phyloP scores from a whole-genome alignment of 352 stramenopile genomes.

The Pythium pyrilobum region DNA sequence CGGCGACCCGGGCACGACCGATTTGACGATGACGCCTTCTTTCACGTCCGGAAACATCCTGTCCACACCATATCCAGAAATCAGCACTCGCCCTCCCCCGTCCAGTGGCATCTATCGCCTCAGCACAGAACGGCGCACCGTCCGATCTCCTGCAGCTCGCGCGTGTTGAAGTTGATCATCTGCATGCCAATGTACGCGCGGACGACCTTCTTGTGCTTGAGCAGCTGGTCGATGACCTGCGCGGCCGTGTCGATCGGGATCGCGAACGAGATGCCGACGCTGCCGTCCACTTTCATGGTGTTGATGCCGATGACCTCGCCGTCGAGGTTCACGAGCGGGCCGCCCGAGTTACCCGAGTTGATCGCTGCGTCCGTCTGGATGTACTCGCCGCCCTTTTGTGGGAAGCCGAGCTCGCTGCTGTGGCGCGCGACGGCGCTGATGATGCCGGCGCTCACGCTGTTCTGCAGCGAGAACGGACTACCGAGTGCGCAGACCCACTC shows the following conservation, averaged over 20 bases:
- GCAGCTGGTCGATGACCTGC: conserved; percentile 88
- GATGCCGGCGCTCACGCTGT: conserved; percentile 90
- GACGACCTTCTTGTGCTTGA: conserved; percentile 83
- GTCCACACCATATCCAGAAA: background rate
- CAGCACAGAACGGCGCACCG: conserved; percentile 23
- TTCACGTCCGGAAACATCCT: conserved; percentile 71
- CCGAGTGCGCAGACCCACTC: conserved; percentile 92
- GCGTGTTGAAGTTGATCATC: conserved; percentile 84
- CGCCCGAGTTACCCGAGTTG: conserved; percentile 91
- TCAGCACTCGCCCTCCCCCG: background rate
- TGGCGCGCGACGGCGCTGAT: conserved; percentile 87
- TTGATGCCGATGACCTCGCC: conserved; percentile 94
- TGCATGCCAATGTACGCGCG: conserved; percentile 91
- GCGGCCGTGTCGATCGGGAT: conserved; percentile 90
- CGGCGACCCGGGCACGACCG: conserved; percentile 66
- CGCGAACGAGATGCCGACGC: conserved; percentile 89
- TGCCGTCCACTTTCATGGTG: conserved; percentile 90
- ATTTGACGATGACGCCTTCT: conserved; percentile 80
- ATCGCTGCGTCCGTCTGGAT: conserved; percentile 95
- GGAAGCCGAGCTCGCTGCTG: conserved; percentile 85
- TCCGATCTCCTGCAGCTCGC: conserved; percentile 56
- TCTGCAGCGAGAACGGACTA: conserved; percentile 87
- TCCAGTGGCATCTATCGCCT: background rate
- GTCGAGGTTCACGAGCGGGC: conserved; percentile 91
- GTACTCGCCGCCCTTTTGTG: conserved; percentile 80